Base-by-base conservation (phyloP, 2,329 filamentous ascomycete species). In the Diaporthe australafricana region DNA sequence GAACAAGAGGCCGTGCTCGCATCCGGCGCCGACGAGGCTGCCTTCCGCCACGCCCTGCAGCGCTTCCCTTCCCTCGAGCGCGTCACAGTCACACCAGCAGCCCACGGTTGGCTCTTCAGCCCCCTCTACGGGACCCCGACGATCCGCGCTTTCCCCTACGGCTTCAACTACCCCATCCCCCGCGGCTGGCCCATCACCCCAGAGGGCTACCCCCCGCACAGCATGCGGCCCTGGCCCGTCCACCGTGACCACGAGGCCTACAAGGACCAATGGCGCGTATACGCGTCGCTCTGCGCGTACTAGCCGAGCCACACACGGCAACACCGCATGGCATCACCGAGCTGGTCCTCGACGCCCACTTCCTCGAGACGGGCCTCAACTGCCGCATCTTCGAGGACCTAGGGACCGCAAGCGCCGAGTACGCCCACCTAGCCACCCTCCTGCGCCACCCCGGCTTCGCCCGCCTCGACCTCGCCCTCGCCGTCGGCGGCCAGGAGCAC, bases 81-180 rank as follows among this genome's bases (percentile, higher is more conserved):
- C 53, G 74, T 87, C 11, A 83, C 77, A 0, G 70, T 86, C 16
- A 85, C 84, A 4, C 80, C 80, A 8, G 81, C 82, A 2, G 76
- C 82, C 0, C 84, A 85, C 72, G 82, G 82, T 0, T 75, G 77
- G 53, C 70, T 80, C 0, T 79, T 80, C n/a, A 62, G 70, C 0
- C 84, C 84, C 0, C 70, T 79, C 0, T 85, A 85, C 63, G 73
- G 82, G 25, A 85, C 84, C 0, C 84, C 84, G 1, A 83, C 82
- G 75, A 82, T 84, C 38, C 82, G 83, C 7, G 77, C 79, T 3
- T 80, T 86, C 16, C 82, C 83, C 0, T 57, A 71, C 2, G 81
- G 81, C 5, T 83, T 86, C 47, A 80, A 80, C 30, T 84, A 85
- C 70, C 80, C 81, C 1, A 75, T 82, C 12, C 79, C 81, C 1